These are phyloP conservation scores for Wallacemonas sp. DNA, from an alignment of 208 protist species.

Conservation along the genomic window DNA sequence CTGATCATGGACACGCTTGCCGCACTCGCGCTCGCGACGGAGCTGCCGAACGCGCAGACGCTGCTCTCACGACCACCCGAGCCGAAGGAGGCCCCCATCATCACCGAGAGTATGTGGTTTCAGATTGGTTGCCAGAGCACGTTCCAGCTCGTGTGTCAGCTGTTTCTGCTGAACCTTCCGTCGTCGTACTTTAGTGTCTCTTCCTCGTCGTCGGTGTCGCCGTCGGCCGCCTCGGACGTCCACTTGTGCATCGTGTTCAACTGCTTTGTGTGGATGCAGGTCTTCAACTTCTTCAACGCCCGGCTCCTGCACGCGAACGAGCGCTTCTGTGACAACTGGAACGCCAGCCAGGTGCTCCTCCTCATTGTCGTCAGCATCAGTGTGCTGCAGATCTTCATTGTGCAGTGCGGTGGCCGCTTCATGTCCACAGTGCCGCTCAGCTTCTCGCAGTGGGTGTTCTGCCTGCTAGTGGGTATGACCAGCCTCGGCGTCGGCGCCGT, in stretches of 20 bases:
- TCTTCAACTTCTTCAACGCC: slow-evolving; percentile 92
- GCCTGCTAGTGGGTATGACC: slow-evolving; percentile 37
- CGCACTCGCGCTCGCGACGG: slow-evolving; percentile 89
- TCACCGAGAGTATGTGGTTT: slow-evolving; percentile 92
- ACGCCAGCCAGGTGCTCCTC: slow-evolving; percentile 54
- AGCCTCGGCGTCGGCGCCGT: slow-evolving; percentile 52
- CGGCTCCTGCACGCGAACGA: slow-evolving; percentile 58
- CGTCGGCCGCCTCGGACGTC: slow-evolving; percentile 15
- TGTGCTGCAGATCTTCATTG: slow-evolving; percentile 63
- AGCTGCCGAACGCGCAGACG: slow-evolving; percentile 71
- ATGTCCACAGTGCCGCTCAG: slow-evolving; percentile 84
- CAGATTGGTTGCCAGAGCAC: slow-evolving; percentile 76
- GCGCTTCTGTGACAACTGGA: slow-evolving; percentile 59
- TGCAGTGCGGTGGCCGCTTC: slow-evolving; percentile 76
- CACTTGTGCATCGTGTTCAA: slow-evolving; percentile 89
- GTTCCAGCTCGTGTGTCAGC: slow-evolving; percentile 76
- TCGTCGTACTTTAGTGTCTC: slow-evolving; percentile 24
- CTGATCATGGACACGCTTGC: slow-evolving; percentile 95
- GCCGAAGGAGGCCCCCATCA: slow-evolving; percentile 79
- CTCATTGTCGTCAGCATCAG: slow-evolving; percentile 69
- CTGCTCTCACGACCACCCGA: slow-evolving; percentile 81
- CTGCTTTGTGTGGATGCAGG: slow-evolving; percentile 87
- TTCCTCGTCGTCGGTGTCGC: slow-evolving; percentile 13
- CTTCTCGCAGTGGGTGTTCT: slow-evolving; percentile 63
- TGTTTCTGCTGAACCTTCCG: slow-evolving; percentile 46